These are phyloP conservation scores for Komagataella pastoris DNA, from an alignment of 805 yeast genomes.

Conservation along the genomic window DNA sequence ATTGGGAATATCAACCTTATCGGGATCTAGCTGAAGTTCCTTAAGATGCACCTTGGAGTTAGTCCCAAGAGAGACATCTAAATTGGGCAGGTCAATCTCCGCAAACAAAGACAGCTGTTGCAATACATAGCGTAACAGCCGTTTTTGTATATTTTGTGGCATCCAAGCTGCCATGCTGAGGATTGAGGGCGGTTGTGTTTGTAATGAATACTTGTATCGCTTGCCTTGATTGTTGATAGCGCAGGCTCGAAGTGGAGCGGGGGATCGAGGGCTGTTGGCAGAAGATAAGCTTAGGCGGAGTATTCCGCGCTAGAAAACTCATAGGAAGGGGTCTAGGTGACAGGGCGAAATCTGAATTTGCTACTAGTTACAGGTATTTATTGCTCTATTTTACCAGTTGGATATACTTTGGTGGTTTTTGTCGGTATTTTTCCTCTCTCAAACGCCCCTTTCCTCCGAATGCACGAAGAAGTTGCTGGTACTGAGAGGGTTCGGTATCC, in stretches of 20 bases:
- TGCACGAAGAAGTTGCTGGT: neutral
- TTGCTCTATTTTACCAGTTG: neutral
- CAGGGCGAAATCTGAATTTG: neutral
- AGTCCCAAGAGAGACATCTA: constrained; percentile 67
- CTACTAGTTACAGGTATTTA: neutral
- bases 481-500: neutral
- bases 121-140: constrained; percentile 66
- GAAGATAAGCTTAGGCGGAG: neutral
- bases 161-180: constrained; percentile 33
- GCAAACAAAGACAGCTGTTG: constrained; percentile 76
- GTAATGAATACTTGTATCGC: neutral
- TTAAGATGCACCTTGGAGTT: constrained; percentile 32
- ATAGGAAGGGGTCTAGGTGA: neutral
- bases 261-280: neutral
- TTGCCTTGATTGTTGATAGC: neutral
- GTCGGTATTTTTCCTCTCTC: neutral
- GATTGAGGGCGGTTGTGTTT: neutral
- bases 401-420: neutral
- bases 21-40: constrained; percentile 62
- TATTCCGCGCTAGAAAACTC: neutral
- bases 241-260: neutral
- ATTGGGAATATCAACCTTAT: constrained; percentile 55
- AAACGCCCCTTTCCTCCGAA: neutral
- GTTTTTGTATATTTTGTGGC: constrained; percentile 75
- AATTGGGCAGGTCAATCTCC: constrained; percentile 64